A percentile compares a stretch with the other conserved stretches of the same genome.
These are phyloP conservation scores for Debaryomyces castellii DNA, from an alignment of 805 yeast genomes.

Conservation along the genomic window DNA sequence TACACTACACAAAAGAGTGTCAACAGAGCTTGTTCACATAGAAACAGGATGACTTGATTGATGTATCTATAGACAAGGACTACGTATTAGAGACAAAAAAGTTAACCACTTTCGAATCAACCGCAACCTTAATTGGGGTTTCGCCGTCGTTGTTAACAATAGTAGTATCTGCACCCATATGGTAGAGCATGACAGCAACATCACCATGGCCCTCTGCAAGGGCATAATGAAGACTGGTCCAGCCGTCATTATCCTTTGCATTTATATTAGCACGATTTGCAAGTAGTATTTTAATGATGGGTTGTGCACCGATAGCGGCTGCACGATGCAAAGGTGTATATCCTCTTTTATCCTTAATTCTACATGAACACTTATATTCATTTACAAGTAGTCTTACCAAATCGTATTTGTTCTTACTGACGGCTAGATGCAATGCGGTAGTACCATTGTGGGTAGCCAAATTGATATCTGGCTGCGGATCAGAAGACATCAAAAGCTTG, in stretches of 20 bases:
- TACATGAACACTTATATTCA: slow-evolving; percentile 57
- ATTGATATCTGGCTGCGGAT: slow-evolving; percentile 61
- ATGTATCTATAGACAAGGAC: background rate
- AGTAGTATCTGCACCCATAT: slow-evolving; percentile 64
- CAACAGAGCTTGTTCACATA: no score
- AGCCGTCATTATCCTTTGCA: slow-evolving; percentile 66
- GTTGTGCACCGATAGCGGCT: slow-evolving; percentile 67
- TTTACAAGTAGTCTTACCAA: slow-evolving; percentile 54
- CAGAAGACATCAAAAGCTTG: slow-evolving; percentile 43
- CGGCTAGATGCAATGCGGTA: slow-evolving; percentile 75
- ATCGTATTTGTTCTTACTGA: slow-evolving; percentile 60
- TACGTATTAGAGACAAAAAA: slow-evolving; percentile 2
- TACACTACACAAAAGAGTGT: no score
- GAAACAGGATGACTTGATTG: background rate
- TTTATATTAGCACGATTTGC: slow-evolving; percentile 57
- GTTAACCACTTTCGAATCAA: slow-evolving; percentile 27
- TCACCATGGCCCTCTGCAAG: slow-evolving; percentile 88
- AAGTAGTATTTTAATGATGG: slow-evolving; percentile 51
- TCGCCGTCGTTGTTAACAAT: slow-evolving; percentile 51
- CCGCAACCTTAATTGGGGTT: slow-evolving; percentile 35
- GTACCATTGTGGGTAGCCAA: slow-evolving; percentile 65
- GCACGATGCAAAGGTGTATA: slow-evolving; percentile 80
- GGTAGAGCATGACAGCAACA: slow-evolving; percentile 59
- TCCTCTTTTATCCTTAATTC: slow-evolving; percentile 65
- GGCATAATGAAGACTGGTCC: slow-evolving; percentile 90